Evolutionary conservation across 2,329 filamentous ascomycete genomes (phyloP), one percentile per base, ranked within the genome.

Genomic region (Beauveria caledonica): DNA sequence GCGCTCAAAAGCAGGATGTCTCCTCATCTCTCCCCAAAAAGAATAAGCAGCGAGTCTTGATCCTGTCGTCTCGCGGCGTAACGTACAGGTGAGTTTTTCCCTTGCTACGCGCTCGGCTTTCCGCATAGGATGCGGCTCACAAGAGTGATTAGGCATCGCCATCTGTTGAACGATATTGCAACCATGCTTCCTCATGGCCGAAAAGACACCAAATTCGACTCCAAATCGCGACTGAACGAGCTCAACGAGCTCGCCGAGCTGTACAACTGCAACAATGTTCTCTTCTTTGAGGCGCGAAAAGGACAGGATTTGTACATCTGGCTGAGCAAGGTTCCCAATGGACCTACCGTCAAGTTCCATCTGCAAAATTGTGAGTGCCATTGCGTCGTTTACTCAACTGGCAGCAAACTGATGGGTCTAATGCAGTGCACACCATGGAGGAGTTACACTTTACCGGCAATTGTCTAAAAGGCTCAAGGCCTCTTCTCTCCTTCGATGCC

Each of bases 381-480:
- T 56, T 17, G 29, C 10, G 39, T 21, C 15, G 40, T 33, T 9
- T 5, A 27, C 56, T 6, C 8, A 17, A 44, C 5, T 25, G 48
- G 6, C 25, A 36, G 27, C 25, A 51, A 23, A 53, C 70, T 73
- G 66, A 74, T 60, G 46, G 15, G 5, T 19, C 25, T 9, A 15
- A 21, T n/a, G 49, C 66, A 89, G 82, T 97, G 70, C 92, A 97
- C 77, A 97, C 93, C 10, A 96, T 95, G 90, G 91, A 93, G 70
- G 94, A 99, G 74, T 80, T 99, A 40, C 90, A 96, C 70, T 97
- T 99, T 73, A 92, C 92, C 17, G 94, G 94, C 58, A 99, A 99
- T 79, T 97, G 92, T 72, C 79, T 97, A 63, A 97, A 96, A 76
- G 94, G 94, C 62, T 94, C 90, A 29, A 82, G 94, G 40, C 93